phyloP scores from a whole-genome alignment of 345 rosid genomes.

The Leavenworthia alabamica region DNA sequence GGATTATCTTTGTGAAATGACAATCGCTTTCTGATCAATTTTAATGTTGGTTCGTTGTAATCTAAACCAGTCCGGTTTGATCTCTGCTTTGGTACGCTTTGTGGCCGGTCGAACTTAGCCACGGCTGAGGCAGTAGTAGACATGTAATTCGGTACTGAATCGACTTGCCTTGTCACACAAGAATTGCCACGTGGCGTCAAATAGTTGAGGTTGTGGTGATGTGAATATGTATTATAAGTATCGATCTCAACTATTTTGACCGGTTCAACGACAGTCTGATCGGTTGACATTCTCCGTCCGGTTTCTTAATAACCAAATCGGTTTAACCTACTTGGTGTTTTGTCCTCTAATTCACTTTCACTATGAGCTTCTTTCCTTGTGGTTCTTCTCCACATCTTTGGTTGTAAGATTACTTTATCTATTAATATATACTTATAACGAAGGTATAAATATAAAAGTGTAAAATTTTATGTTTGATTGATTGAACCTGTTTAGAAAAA shows the following conservation, averaged over 20 bases:
- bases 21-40: constrained; percentile 9
- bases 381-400: constrained; percentile 44
- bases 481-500: constrained; percentile 53
- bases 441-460: background rate
- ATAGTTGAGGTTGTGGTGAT: constrained; percentile 29
- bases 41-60: background rate
- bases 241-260: constrained; percentile 72
- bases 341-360: constrained; percentile 49
- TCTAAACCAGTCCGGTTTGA: constrained; percentile 9
- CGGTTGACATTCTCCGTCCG: constrained; percentile 51
- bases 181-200: background rate
- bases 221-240: constrained; percentile 29
- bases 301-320: constrained; percentile 31
- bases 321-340: constrained; percentile 30
- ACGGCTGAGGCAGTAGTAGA: constrained; percentile 66
- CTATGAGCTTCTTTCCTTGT: constrained; percentile 32
- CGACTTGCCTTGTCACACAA: constrained; percentile 13
- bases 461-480: background rate
- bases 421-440: background rate
- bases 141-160: constrained; percentile 61
- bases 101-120: constrained; percentile 48
- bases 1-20: constrained; percentile 13
- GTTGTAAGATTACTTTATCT: background rate
- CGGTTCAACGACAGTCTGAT: constrained; percentile 42
- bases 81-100: constrained; percentile 63